Percentiles rank a stretch among this genome's conserved stretches.
Evolutionary conservation across 257 asterid species (phyloP).

Genomic region (Mitragyna speciosa): DNA sequence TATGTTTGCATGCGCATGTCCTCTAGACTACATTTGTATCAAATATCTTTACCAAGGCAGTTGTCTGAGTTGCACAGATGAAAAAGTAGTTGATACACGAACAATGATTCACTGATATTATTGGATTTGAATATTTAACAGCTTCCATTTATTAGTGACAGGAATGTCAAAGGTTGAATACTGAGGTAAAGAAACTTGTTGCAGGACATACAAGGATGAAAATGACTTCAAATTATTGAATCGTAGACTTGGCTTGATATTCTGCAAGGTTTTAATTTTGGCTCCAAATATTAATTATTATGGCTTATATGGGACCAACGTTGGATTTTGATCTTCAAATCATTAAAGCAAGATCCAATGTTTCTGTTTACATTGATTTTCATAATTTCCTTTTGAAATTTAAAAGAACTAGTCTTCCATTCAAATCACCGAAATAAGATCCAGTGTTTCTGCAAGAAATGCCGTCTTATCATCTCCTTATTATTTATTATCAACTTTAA

Average conservation of each 20-base stretch:
- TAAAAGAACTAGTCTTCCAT: no score
- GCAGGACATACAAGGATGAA: no score
- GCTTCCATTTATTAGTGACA: no score
- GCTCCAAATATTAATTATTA: not conserved
- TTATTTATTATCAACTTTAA: no score
- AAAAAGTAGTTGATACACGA: not conserved
- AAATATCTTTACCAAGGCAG: not conserved
- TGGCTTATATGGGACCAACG: not conserved
- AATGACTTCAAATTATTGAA: conserved; percentile 7
- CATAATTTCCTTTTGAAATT: not conserved
- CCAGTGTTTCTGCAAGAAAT: no score
- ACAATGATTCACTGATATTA: not conserved
- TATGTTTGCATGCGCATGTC: no score
- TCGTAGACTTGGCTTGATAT: not conserved
- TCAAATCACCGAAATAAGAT: no score
- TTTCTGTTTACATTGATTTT: not conserved
- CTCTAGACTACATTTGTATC: no score
- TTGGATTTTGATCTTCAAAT: not conserved
- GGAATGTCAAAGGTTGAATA: not conserved
- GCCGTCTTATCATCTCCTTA: no score
- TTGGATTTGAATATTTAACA: no score
- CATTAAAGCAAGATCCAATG: not conserved
- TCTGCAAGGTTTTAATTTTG: not conserved
- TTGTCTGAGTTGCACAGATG: not conserved
- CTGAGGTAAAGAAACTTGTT: not conserved